Evolutionary conservation across 1,284 basidiomycete genomes (phyloP).

Genomic region (Caloboletus inedulis): DNA sequence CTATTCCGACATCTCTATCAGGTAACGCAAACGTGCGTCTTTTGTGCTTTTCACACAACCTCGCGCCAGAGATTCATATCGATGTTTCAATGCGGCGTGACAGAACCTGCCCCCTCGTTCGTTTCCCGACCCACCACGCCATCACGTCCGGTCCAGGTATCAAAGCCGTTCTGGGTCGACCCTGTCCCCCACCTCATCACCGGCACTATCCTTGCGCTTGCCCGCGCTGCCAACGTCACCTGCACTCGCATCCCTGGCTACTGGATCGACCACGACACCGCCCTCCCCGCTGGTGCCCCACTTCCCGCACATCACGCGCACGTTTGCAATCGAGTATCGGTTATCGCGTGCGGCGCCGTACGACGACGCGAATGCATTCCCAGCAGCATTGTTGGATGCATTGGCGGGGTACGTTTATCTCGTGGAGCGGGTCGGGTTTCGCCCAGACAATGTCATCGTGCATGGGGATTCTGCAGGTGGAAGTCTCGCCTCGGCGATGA

Average conservation of each 20-base stretch:
- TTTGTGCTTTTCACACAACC: background rate
- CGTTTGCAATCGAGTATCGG: conserved; percentile 46
- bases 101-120: conserved; percentile 20
- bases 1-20: conserved; percentile 15
- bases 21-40: conserved; percentile 20
- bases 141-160: conserved; percentile 17
- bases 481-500: conserved; percentile 50
- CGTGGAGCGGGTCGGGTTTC: conserved; percentile 41
- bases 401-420: conserved; percentile 53
- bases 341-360: conserved; percentile 33
- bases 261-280: conserved; percentile 33
- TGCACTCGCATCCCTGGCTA: conserved; percentile 37
- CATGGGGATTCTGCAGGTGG: conserved; percentile 63
- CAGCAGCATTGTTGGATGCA: conserved; percentile 52
- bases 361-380: conserved; percentile 40
- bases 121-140: conserved; percentile 17
- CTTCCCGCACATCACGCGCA: conserved; percentile 25
- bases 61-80: background rate
- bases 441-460: conserved; percentile 50
- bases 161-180: conserved; percentile 25
- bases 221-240: conserved; percentile 22
- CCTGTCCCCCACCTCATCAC: conserved; percentile 23
- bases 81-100: background rate
- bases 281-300: conserved; percentile 17
- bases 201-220: conserved; percentile 15